Evolutionary conservation across 1,284 basidiomycete genomes (phyloP).

Genomic region (Albatrellus sp.): DNA sequence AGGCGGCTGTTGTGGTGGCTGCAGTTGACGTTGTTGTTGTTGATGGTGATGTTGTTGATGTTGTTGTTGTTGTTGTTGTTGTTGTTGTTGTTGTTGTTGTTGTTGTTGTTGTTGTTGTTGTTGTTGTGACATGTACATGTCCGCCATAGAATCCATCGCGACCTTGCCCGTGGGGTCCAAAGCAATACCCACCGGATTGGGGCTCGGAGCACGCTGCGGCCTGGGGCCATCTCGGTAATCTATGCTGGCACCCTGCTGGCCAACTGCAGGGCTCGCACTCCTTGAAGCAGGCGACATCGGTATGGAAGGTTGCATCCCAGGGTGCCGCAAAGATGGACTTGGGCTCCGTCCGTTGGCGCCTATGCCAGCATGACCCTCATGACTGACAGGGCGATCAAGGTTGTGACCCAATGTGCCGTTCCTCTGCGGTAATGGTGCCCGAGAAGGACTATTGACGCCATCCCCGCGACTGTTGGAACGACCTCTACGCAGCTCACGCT

Average conservation of each 20-base stretch:
- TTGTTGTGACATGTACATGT: slow-evolving; percentile 29
- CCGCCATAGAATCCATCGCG: slow-evolving; percentile 70
- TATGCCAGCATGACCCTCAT: slow-evolving; percentile 67
- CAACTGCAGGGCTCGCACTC: slow-evolving; percentile 30
- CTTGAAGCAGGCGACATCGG: slow-evolving; percentile 22
- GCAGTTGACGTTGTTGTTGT: slow-evolving; percentile 14
- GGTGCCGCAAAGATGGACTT: slow-evolving; percentile 32
- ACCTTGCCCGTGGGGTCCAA: slow-evolving; percentile 72
- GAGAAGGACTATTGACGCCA: slow-evolving; percentile 18
- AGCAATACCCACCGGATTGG: slow-evolving; percentile 54
- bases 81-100: slow-evolving; percentile 11
- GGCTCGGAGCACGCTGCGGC: slow-evolving; percentile 21
- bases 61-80: slow-evolving; percentile 14
- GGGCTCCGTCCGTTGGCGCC: slow-evolving; percentile 58
- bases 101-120: slow-evolving; percentile 17
- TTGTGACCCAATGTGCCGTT: slow-evolving; percentile 23
- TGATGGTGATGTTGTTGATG: slow-evolving; percentile 20
- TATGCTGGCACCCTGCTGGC: slow-evolving; percentile 11
- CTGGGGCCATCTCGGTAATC: slow-evolving; percentile 8
- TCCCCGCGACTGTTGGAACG: slow-evolving; percentile 29
- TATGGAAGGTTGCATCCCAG: slow-evolving; percentile 3
- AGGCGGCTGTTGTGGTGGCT: slow-evolving; percentile 14
- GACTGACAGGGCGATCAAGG: slow-evolving; percentile 36
- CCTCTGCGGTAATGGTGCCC: slow-evolving; percentile 11
- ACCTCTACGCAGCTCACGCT: slow-evolving; percentile 43